These are phyloP conservation scores for Capronia americana DNA, from an alignment of 2,329 filamentous ascomycete species.

Conservation along the genomic window DNA sequence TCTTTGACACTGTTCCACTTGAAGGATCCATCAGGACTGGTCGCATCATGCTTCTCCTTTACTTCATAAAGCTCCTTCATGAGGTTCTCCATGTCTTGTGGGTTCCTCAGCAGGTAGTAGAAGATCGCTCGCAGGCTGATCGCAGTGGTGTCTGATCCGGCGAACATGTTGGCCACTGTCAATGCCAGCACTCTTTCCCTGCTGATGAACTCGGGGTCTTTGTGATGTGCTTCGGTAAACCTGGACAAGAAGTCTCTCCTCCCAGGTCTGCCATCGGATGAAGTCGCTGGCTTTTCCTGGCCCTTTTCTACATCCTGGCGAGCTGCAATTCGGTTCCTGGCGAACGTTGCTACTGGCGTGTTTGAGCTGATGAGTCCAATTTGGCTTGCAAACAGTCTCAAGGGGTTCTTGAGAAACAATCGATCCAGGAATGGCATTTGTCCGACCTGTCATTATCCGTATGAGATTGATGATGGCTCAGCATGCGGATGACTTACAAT, in stretches of 20 bases:
- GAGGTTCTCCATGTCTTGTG: slow-evolving; percentile 41
- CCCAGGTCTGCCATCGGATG: slow-evolving; percentile 10
- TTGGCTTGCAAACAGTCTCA: slow-evolving; percentile 25
- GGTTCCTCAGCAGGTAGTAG: slow-evolving; percentile 73
- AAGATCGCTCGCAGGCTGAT: slow-evolving; percentile 74
- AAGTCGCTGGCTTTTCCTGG: slow-evolving; percentile 6
- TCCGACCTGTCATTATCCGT: slow-evolving; percentile 34
- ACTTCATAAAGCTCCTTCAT: slow-evolving; percentile 44
- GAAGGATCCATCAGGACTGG: slow-evolving; percentile 1
- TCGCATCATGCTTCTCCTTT: slow-evolving; percentile 40
- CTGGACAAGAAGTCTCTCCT: slow-evolving; percentile 41
- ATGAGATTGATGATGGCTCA: slow-evolving; percentile 7
- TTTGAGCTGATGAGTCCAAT: slow-evolving; percentile 23
- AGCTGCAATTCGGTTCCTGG: slow-evolving; percentile 22
- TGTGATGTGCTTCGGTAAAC: slow-evolving; percentile 41
- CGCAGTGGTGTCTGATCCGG: slow-evolving; percentile 78
- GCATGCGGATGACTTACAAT: slow-evolving; percentile 22
- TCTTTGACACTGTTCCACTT: slow-evolving; percentile 58
- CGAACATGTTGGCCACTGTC: slow-evolving; percentile 53
- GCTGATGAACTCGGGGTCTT: slow-evolving; percentile 32
- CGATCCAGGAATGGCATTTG: slow-evolving; percentile 47
- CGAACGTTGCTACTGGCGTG: slow-evolving; percentile 27
- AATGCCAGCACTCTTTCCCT: slow-evolving; percentile 26
- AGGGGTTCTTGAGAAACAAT: slow-evolving; percentile 30
- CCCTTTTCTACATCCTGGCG: slow-evolving; percentile 15